A percentile compares a stretch with the other conserved stretches of the same genome.
Evolutionary conservation across 306 rosid species (phyloP).

Genomic region (Acacia acuminata): DNA sequence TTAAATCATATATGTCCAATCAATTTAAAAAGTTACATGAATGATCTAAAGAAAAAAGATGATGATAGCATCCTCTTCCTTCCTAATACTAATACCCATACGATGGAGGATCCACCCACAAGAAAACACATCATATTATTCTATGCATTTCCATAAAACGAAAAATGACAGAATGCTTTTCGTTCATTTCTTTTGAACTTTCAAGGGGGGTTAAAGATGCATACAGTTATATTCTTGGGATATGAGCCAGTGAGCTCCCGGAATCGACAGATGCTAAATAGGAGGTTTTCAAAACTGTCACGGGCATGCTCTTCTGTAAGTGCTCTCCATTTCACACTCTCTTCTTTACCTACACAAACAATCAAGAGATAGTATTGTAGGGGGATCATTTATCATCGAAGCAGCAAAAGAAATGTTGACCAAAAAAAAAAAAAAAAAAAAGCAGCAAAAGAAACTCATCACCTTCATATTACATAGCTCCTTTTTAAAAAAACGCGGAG

Average conservation of each 20-base stretch:
- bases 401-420: neutral
- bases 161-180: neutral
- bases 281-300: constrained; percentile 96
- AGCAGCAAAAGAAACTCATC: neutral
- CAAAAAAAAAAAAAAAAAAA: neutral
- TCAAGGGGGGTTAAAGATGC: constrained; percentile 9
- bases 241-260: constrained; percentile 87
- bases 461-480: neutral
- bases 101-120: neutral
- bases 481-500: no score
- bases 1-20: no score
- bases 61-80: no score
- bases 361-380: neutral
- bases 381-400: neutral
- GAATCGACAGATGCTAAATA: constrained; percentile 87
- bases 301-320: constrained; percentile 97
- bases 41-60: no score
- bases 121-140: neutral
- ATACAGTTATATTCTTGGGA: constrained; percentile 85
- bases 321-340: constrained; percentile 69
- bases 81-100: neutral
- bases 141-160: neutral
- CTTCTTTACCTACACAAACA: constrained; percentile 56
- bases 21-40: no score
- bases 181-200: no score